Percentiles rank a stretch among this genome's conserved stretches.
Evolutionary conservation across 495 filamentous ascomycete genomes (phyloP).

Genomic region (Paragyromitra xinjiangensis): DNA sequence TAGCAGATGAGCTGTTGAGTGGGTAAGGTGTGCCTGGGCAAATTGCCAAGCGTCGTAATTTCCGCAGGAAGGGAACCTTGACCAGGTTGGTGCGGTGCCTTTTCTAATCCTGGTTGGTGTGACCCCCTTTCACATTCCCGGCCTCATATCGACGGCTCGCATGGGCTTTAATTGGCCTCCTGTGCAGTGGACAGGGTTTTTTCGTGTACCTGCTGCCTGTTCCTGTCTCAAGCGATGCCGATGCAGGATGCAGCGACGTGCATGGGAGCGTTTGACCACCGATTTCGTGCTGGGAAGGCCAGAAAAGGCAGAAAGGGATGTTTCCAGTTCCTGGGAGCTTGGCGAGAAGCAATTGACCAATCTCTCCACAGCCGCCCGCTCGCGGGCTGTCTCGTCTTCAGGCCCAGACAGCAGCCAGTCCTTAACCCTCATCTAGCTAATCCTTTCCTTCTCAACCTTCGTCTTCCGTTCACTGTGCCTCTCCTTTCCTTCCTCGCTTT

Average conservation of each 20-base stretch:
- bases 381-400: constrained; percentile 42
- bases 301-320: constrained; percentile 34
- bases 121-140: constrained; percentile 47
- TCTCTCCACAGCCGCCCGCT: constrained; percentile 38
- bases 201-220: constrained; percentile 26
- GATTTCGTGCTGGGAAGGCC: constrained; percentile 15
- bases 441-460: constrained; percentile 25
- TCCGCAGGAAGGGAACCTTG: constrained; percentile 34
- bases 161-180: constrained; percentile 32
- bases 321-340: constrained; percentile 33
- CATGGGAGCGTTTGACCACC: constrained; percentile 33
- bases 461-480: constrained; percentile 23
- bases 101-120: constrained; percentile 30
- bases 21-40: constrained; percentile 7
- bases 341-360: background rate
- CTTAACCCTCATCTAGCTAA: constrained; percentile 33
- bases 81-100: constrained; percentile 22
- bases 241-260: constrained; percentile 29
- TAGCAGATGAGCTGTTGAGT: constrained; percentile 6
- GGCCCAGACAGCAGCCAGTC: constrained; percentile 13
- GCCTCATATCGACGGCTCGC: constrained; percentile 18
- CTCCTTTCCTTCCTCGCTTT: constrained; percentile 46
- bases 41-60: constrained; percentile 42
- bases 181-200: constrained; percentile 5
- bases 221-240: constrained; percentile 37